Percentiles rank a stretch among this genome's conserved stretches.
phyloP scores from a whole-genome alignment of 495 filamentous ascomycete genomes.

The Amphirosellinia nigrospora region DNA sequence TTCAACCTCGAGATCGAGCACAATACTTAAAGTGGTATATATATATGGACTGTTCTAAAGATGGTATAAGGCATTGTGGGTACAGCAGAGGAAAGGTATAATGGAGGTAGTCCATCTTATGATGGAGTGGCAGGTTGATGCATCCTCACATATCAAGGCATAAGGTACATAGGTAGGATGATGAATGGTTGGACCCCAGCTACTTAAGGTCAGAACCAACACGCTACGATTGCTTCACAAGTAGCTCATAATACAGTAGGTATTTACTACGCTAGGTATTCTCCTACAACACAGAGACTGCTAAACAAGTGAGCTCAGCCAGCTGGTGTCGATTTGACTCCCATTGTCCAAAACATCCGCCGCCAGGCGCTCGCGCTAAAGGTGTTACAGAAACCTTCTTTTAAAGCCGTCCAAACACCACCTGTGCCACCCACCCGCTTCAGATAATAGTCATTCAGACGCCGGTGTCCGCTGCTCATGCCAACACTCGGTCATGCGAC shows the following conservation, averaged over 20 bases:
- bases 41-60: not conserved
- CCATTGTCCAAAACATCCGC: slow-evolving; percentile 13
- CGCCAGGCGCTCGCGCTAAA: not conserved
- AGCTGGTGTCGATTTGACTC: not conserved
- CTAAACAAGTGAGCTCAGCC: slow-evolving; percentile 12
- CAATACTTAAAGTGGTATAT: not conserved
- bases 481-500: slow-evolving; percentile 9
- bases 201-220: not conserved
- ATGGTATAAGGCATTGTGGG: too few species aligned
- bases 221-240: not conserved
- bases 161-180: not conserved
- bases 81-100: not conserved
- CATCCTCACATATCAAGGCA: not conserved
- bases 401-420: not conserved
- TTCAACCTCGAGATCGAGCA: not conserved
- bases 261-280: slow-evolving; percentile 4
- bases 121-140: not conserved
- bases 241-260: slow-evolving; percentile 19
- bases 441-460: slow-evolving; percentile 7
- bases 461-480: slow-evolving; percentile 11
- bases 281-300: slow-evolving; percentile 18
- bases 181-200: not conserved
- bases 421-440: not conserved
- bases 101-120: not conserved
- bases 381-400: not conserved